These are phyloP conservation scores for Leccinum subspadiceum DNA, from an alignment of 1,284 basidiomycete genomes.

Conservation along the genomic window DNA sequence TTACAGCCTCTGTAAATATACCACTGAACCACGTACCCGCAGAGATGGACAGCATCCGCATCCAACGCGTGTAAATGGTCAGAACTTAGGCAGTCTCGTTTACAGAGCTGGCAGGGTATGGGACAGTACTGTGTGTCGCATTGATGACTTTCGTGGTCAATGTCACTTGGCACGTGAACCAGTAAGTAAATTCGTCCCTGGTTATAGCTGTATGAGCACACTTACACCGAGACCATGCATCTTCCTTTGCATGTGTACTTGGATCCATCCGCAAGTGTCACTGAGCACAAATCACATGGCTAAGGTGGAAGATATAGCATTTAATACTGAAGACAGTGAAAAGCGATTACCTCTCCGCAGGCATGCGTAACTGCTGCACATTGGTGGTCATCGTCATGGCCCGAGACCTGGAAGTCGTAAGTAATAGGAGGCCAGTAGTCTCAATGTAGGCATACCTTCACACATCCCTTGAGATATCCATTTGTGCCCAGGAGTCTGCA, in stretches of 20 bases:
- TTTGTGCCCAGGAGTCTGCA: slow-evolving; percentile 42
- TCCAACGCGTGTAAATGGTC: slow-evolving; percentile 53
- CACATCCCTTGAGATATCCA: slow-evolving; percentile 48
- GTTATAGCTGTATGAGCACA: slow-evolving; percentile 3
- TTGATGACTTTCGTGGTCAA: slow-evolving; percentile 43
- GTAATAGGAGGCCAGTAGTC: slow-evolving; percentile 11
- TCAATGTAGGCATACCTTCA: slow-evolving; percentile 35
- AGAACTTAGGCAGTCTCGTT: slow-evolving; percentile 42
- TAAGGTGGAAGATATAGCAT: slow-evolving; percentile 21
- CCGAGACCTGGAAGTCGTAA: slow-evolving; percentile 33
- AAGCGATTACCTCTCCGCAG: slow-evolving; percentile 48
- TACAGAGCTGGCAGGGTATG: slow-evolving; percentile 50
- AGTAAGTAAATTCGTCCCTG: too few species aligned
- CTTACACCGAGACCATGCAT: slow-evolving; percentile 46
- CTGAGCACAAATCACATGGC: slow-evolving; percentile 44
- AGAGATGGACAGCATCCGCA: slow-evolving; percentile 47
- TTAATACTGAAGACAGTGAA: neutral
- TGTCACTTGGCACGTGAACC: slow-evolving; percentile 35
- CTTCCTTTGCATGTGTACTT: slow-evolving; percentile 40
- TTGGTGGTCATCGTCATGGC: slow-evolving; percentile 46
- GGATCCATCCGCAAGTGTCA: slow-evolving; percentile 31
- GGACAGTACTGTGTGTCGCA: slow-evolving; percentile 52
- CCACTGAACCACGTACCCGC: slow-evolving; percentile 47
- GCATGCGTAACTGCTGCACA: slow-evolving; percentile 51
- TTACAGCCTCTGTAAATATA: neutral